Evolutionary conservation across 495 filamentous ascomycete genomes (phyloP).

Genomic region (Daldinia vernicosa): DNA sequence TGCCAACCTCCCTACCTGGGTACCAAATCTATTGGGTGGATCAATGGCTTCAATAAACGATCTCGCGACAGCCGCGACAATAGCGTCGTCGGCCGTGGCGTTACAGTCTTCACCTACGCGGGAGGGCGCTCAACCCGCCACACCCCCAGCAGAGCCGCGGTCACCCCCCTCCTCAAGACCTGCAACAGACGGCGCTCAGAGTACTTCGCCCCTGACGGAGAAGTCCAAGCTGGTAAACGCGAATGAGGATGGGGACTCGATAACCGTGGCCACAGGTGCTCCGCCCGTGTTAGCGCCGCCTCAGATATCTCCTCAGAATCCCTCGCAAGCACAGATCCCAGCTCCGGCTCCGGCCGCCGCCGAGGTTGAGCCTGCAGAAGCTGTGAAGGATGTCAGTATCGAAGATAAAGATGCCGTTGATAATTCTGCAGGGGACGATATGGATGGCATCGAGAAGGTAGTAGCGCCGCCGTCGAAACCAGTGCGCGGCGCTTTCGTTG

Average conservation of each 20-base stretch:
- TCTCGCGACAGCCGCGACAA: slow-evolving; percentile 53
- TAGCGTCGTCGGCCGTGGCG: slow-evolving; percentile 49
- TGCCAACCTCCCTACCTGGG: no score
- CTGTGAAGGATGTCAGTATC: slow-evolving; percentile 3
- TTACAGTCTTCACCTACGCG: slow-evolving; percentile 35
- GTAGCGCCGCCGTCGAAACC: slow-evolving; percentile 25
- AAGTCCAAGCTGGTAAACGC: not conserved
- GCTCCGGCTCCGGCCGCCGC: slow-evolving; percentile 9
- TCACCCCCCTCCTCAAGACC: slow-evolving; percentile 5
- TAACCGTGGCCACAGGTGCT: slow-evolving; percentile 28
- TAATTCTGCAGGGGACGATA: not conserved
- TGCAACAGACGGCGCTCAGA: not conserved
- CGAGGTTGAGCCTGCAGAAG: slow-evolving; percentile 1
- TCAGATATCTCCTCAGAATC: slow-evolving; percentile 33
- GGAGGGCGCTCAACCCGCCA: slow-evolving; percentile 7
- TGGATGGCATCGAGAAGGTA: slow-evolving; percentile 38
- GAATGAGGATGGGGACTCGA: slow-evolving; percentile 29
- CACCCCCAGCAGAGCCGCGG: not conserved
- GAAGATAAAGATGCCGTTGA: not conserved
- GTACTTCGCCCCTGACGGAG: not conserved
- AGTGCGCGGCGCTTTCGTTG: slow-evolving; percentile 77
- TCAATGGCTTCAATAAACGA: slow-evolving; percentile 57
- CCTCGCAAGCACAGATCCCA: slow-evolving; percentile 37
- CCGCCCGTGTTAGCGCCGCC: slow-evolving; percentile 38
- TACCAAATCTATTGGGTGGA: not conserved